Evolutionary conservation across 2,329 filamentous ascomycete species (phyloP), one percentile per base, ranked within the genome.

Genomic region (Orbilia javanica): DNA sequence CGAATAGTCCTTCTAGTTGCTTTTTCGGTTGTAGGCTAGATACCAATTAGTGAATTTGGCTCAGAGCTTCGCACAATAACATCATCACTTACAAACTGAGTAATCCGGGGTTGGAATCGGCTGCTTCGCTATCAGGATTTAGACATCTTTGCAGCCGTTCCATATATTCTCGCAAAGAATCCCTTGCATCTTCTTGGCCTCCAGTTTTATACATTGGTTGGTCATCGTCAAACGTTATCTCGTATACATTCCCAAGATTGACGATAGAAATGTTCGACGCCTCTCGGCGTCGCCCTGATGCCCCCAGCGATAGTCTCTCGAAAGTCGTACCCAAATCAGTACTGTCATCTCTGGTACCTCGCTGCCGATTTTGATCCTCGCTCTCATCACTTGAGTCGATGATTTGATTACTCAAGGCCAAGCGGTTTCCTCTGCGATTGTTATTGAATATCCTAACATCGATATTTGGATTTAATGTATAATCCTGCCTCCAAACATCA

Each of bases 401-500:
- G 15, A 67, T 68, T 34, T 67, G 62, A 42, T 31, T 36, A 25
- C 62, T 78, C 27, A 71, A 44, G 15, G 52, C 53, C 1, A 57
- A 39, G 25, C 62, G 42, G 18, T 67, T 78, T 5, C 29, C 15
- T 20, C 71, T 72, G 4, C 67, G 60, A n/a, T 55, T 27, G 20
- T 48, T 68, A 7, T 50, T 62, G 20, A 72, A 68, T 11, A 64
- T 67, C 8, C n/a, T 22, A 60, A 27, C 18, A 15, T 78, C 55
- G 5, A 78, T 13, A 11, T 48, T 64, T 7, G 50, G 44, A 44
- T 72, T 63, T 11, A 64, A n/a, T 7, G 74, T 78, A 27, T 62
- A 78, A 29, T 78, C 74, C 22, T 78, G 74, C 42, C 62, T 68
- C 74, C 74, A 78, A n/a, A 78, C 25, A 13, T 68, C 74, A 39